Base-by-base conservation (phyloP, 78 protist genomes). In the Planoprotostelium fungivorum region DNA sequence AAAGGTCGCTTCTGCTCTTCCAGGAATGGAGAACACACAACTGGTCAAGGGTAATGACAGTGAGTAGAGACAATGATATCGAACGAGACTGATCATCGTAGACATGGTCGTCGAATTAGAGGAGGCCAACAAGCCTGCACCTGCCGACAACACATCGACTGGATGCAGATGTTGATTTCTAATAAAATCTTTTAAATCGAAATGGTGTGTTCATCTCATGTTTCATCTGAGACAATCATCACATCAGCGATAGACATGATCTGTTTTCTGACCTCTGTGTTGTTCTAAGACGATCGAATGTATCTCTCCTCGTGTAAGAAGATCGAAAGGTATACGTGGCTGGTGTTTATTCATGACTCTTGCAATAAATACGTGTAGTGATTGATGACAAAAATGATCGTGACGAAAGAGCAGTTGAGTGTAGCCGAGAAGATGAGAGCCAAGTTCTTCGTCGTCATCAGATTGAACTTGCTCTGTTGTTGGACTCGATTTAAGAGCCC, bases 1-100 rank as follows among this genome's bases (percentile, higher is more conserved):
- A 83, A 94, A 89, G 86, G 92, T 94, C 0, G 96, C 96, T 86
- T 89, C 93, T 1, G 96, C 96, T 1, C 87, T 93, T 37, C 94
- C 94, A 85, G 94, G 94, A 37, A 92, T 92, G 0, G 94, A 92
- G 37, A 85, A 89, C 31, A 92, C 89, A 34, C 87, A 91, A 89
- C 35, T 92, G 37, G 85, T 87, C 31, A 85, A 92, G 29, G 38
- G 83, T 31, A 51, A 51, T 51, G 73, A 51, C 73, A 51, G 73
- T 51, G 16, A 51, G 73, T n/a, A n/a, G n/a, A n/a, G 16, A 51
- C 5, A 5, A 51, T 51, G 73, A 16, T 51, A 51, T 51, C 16
- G 31, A 51, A 51, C 73, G 16, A 25, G 5, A 51, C 16, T 51
- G 73, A 51, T 51, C 73, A 51, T 16, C 16, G 73, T 25, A 51